Evolutionary conservation across 345 rosid genomes (phyloP).

Genomic region (Eucalyptus pauciflora): DNA sequence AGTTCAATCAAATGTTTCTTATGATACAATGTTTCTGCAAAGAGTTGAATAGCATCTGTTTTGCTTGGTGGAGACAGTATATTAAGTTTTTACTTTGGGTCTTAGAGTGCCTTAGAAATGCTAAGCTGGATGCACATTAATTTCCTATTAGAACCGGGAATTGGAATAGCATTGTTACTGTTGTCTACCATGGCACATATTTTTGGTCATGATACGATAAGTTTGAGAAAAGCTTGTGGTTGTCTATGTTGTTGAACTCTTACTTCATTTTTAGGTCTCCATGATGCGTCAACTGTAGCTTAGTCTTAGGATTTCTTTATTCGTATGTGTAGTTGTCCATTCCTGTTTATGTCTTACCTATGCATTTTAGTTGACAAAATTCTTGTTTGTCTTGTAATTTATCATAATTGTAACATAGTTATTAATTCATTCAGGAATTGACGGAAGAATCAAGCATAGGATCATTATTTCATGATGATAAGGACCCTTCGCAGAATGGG

Average conservation of each 20-base stretch:
- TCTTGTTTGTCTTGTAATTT: not conserved
- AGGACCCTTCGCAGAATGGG: slow-evolving; percentile 46
- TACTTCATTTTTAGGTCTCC: not conserved
- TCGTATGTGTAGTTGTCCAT: not conserved
- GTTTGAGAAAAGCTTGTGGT: not conserved
- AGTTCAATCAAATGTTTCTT: not conserved
- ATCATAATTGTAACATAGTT: not conserved
- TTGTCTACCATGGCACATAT: not conserved
- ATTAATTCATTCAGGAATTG: slow-evolving; percentile 33
- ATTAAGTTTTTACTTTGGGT: not conserved
- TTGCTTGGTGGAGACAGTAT: not conserved
- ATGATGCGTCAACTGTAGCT: not conserved
- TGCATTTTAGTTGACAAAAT: not conserved
- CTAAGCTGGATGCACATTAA: not conserved
- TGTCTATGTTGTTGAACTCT: not conserved
- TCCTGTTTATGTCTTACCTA: not conserved
- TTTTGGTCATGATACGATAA: not conserved
- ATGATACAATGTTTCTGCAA: not conserved
- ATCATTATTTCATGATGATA: slow-evolving; percentile 52
- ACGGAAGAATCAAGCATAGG: slow-evolving; percentile 27
- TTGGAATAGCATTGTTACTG: not conserved
- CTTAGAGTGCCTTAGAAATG: not conserved
- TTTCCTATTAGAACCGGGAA: not conserved
- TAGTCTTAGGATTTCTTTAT: not conserved
- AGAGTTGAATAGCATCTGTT: not conserved